Conservation (phyloP, 768 basidiomycete species). For the Clitopilus hobsonii region DNA sequence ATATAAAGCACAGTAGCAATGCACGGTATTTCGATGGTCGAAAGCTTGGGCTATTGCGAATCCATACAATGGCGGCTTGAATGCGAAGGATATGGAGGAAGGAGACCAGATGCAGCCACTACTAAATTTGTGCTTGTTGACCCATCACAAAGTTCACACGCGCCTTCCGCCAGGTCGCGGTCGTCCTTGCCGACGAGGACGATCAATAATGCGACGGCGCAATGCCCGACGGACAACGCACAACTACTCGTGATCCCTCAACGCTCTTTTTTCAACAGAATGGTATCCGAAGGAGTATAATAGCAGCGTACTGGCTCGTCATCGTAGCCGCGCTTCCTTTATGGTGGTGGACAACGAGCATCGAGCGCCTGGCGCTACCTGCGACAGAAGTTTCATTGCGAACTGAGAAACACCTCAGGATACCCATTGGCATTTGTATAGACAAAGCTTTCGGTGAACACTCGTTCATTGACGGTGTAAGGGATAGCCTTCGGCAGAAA, state of each 20-base stretch:
- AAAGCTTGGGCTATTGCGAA: background rate
- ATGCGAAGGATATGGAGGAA: slow-evolving; percentile 4
- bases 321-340: slow-evolving; percentile 77
- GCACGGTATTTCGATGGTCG: background rate
- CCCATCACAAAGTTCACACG: slow-evolving; percentile 16
- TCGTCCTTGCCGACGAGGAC: background rate
- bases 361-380: slow-evolving; percentile 77
- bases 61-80: slow-evolving; percentile 4
- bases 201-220: slow-evolving; percentile 3
- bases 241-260: slow-evolving; percentile 40
- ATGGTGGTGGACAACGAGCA: slow-evolving; percentile 94
- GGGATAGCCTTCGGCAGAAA: background rate
- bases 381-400: slow-evolving; percentile 50
- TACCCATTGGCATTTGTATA: slow-evolving; percentile 44
- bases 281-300: slow-evolving; percentile 49
- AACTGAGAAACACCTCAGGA: slow-evolving; percentile 35
- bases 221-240: slow-evolving; percentile 11
- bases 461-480: background rate
- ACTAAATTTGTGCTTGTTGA: slow-evolving; percentile 24
- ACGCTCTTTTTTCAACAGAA: slow-evolving; percentile 48
- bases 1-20: background rate
- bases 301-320: slow-evolving; percentile 74
- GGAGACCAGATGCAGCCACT: slow-evolving; percentile 21
- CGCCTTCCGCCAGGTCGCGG: slow-evolving; percentile 8
- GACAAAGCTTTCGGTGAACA: slow-evolving; percentile 9